Conservation (phyloP, 495 filamentous ascomycete species). For the Daldinia grandis region DNA sequence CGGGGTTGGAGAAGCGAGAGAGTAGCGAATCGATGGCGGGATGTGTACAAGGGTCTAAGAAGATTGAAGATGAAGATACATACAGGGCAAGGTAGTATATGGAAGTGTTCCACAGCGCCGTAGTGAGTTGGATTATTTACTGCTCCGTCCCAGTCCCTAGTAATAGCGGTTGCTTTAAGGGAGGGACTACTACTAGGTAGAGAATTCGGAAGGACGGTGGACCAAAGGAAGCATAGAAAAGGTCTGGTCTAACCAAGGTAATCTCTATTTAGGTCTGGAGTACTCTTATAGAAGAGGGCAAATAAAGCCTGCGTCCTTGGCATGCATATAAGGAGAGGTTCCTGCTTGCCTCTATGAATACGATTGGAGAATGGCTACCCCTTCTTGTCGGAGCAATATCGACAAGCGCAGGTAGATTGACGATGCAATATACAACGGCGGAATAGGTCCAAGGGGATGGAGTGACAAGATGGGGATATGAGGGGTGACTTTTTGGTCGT, state of each 20-base stretch:
- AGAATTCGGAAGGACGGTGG: slow-evolving; percentile 47
- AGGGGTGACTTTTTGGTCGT: slow-evolving; percentile 39
- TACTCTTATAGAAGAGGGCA: slow-evolving; percentile 40
- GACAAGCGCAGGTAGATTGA: slow-evolving; percentile 46
- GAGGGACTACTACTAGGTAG: slow-evolving; percentile 38
- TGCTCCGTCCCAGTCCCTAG: slow-evolving; percentile 33
- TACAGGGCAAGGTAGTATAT: slow-evolving; percentile 24
- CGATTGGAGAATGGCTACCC: slow-evolving; percentile 44
- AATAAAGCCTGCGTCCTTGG: slow-evolving; percentile 46
- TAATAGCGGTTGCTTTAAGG: slow-evolving; percentile 41
- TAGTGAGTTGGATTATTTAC: slow-evolving; percentile 33
- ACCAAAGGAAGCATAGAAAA: slow-evolving; percentile 48
- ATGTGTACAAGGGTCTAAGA: slow-evolving; percentile 35
- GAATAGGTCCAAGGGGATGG: slow-evolving; percentile 36
- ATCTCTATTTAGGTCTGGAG: slow-evolving; percentile 43
- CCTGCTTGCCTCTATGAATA: slow-evolving; percentile 41
- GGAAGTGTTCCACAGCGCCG: slow-evolving; percentile 36
- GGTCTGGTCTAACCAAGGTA: slow-evolving; percentile 45
- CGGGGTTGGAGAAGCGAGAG: slow-evolving; percentile 49
- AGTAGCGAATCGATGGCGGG: slow-evolving; percentile 35
- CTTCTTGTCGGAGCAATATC: slow-evolving; percentile 44
- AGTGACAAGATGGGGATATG: slow-evolving; percentile 37
- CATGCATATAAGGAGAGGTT: slow-evolving; percentile 46
- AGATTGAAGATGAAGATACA: slow-evolving; percentile 43
- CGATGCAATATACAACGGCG: slow-evolving; percentile 47